A percentile compares a stretch with the other conserved stretches of the same genome.
phyloP scores from a whole-genome alignment of 257 asterid species.

The Cruciata laevipes region DNA sequence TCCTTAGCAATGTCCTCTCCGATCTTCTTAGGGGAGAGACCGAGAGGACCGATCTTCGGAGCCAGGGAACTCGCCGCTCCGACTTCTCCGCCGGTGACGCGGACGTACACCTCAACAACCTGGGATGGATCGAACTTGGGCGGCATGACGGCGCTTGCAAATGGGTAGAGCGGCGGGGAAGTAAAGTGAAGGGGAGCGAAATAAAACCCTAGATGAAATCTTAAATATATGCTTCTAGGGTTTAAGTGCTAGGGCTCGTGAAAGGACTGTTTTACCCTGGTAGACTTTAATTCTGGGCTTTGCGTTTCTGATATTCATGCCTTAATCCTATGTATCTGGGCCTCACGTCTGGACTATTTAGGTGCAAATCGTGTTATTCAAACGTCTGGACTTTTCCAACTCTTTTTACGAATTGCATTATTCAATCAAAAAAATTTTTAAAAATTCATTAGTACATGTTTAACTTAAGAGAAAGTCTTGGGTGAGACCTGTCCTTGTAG shows the following conservation, averaged over 20 bases:
- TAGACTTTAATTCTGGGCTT: neutral
- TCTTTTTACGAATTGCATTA: too few species aligned
- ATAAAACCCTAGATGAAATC: neutral
- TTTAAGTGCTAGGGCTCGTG: constrained; percentile 15
- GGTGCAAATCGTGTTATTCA: too few species aligned
- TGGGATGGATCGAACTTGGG: constrained; percentile 64
- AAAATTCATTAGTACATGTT: too few species aligned
- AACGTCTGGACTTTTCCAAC: too few species aligned
- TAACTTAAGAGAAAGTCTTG: too few species aligned
- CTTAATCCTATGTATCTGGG: neutral
- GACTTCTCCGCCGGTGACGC: constrained; percentile 70
- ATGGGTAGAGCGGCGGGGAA: constrained; percentile 3
- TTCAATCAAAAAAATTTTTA: too few species aligned
- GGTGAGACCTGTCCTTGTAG: too few species aligned
- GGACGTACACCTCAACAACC: constrained; percentile 60
- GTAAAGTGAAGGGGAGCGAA: neutral
- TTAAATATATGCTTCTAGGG: constrained; percentile 30
- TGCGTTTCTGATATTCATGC: neutral
- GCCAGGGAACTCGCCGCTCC: constrained; percentile 74
- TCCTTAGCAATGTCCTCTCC: constrained; percentile 72
- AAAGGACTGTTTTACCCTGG: constrained; percentile 17
- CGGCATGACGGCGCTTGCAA: constrained; percentile 38
- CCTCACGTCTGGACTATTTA: neutral
- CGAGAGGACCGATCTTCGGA: constrained; percentile 65
- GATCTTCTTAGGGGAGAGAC: constrained; percentile 62